Base-by-base conservation (phyloP, 1,284 basidiomycete species). In the Gymnopus androsaceus region DNA sequence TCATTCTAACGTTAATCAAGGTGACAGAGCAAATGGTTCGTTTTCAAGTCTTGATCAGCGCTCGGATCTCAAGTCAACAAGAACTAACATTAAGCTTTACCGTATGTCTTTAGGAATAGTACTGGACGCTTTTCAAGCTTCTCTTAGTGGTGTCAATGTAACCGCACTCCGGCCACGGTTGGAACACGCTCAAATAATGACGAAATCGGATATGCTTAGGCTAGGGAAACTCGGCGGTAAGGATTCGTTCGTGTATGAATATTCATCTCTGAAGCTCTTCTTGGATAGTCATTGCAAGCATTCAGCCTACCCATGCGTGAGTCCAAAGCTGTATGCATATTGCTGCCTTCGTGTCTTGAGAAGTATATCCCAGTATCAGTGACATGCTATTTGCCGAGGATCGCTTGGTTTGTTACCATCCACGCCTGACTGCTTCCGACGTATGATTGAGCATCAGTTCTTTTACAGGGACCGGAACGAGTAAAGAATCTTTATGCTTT, bases 351-450 rank as follows among this genome's bases (percentile, higher is more conserved):
- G n/a, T n/a, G n/a, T n/a, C 9, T 27, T 28, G 27, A 50, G 23
- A 14, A 17, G 8, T 25, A 28, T 19, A 7, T 15, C 14, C 31
- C 58, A 89, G 87, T 17, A 88, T 83, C 56, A 88, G 85, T 60
- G 92, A 96, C 70, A 95, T 95, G 94, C 89, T 85, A 80, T 96
- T 92, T 67, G 92, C 89, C 7, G 82, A 94, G 69, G 82, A 86
- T 50, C 85, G 92, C 55, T 72, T 95, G 60, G 90, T 53, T 30
- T 15, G 19, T 21, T 19, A 34, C 33, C n/a, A 46, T 12, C 38
- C 51, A 21, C 41, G 4, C 42, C 50, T 34, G 34, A 51, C 33
- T 59, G 31, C 6, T 33, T 33, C 31, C 7, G 27, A 17, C 19
- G 25, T 31, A 25, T 47, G 23, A 46, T 33, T 53, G 30, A 44